phyloP scores from a whole-genome alignment of 208 protist species.

The Acanthamoeba castellanii region DNA sequence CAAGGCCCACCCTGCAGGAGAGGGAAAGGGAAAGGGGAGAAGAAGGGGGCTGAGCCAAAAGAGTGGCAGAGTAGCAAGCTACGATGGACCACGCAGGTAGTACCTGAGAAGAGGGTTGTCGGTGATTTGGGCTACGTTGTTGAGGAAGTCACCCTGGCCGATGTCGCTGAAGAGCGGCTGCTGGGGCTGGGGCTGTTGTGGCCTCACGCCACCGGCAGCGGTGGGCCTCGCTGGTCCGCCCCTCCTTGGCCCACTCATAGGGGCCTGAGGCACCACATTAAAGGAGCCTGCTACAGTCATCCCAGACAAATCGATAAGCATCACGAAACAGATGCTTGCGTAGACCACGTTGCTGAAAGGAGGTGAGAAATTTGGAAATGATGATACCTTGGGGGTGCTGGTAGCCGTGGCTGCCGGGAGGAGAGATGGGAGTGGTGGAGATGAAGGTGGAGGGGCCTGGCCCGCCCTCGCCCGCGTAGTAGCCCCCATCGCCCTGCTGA shows the following conservation, averaged over 20 bases:
- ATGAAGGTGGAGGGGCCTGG: slow-evolving; percentile 23
- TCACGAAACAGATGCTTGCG: background rate
- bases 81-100: background rate
- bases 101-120: slow-evolving; percentile 45
- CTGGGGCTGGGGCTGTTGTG: background rate
- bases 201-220: background rate
- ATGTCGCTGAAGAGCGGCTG: slow-evolving; percentile 50
- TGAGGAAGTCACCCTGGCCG: slow-evolving; percentile 18
- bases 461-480: background rate
- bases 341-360: background rate
- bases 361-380: too few species aligned
- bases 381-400: background rate
- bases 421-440: slow-evolving; percentile 27
- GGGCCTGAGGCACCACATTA: background rate
- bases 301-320: background rate
- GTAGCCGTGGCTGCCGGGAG: slow-evolving; percentile 13
- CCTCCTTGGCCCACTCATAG: background rate
- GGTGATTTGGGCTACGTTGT: slow-evolving; percentile 46
- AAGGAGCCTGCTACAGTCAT: background rate
- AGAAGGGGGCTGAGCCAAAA: background rate
- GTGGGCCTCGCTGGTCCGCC: background rate
- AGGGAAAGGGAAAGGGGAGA: background rate
- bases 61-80: background rate
- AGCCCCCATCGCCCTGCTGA: background rate
- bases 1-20: background rate